Percentiles rank a stretch among this genome's conserved stretches.
These are phyloP conservation scores for Citrus unshiu DNA, from an alignment of 345 rosid genomes.

Conservation along the genomic window DNA sequence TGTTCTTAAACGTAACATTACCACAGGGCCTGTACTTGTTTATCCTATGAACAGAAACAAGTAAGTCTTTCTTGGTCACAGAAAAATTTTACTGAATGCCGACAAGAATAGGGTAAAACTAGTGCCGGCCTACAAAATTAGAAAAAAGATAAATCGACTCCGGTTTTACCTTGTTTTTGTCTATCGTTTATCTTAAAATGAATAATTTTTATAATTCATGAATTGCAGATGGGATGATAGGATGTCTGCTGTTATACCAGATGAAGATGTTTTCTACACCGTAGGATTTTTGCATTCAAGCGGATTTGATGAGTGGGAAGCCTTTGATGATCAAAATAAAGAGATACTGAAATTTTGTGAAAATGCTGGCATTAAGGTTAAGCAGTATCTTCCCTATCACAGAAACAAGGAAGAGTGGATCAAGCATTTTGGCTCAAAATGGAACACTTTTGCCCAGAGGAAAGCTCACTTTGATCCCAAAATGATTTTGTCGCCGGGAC, in stretches of 20 bases:
- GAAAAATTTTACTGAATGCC: too few species aligned
- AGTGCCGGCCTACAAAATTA: too few species aligned
- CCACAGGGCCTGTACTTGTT: constrained; percentile 63
- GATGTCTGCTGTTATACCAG: constrained; percentile 66
- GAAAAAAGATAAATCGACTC: too few species aligned
- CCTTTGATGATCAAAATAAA: constrained; percentile 49
- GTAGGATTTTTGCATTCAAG: constrained; percentile 77
- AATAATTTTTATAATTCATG: neutral
- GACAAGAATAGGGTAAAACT: too few species aligned
- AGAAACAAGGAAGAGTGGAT: constrained; percentile 50
- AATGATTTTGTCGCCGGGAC: constrained; percentile 77
- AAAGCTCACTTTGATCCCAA: constrained; percentile 81
- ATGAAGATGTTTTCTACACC: constrained; percentile 76
- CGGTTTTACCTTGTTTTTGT: too few species aligned
- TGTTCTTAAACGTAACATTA: constrained; percentile 59
- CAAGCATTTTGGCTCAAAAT: constrained; percentile 75
- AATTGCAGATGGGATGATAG: constrained; percentile 76
- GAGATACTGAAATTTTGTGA: constrained; percentile 58
- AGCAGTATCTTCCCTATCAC: constrained; percentile 69
- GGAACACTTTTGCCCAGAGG: constrained; percentile 49
- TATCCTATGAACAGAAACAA: constrained; percentile 81
- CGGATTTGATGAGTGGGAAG: constrained; percentile 51
- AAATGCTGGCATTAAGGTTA: constrained; percentile 42
- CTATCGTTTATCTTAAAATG: too few species aligned
- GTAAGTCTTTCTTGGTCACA: constrained; percentile 29